These are phyloP conservation scores for Xerocomus brunneocitrinus DNA, from an alignment of 768 basidiomycete genomes.

Conservation along the genomic window DNA sequence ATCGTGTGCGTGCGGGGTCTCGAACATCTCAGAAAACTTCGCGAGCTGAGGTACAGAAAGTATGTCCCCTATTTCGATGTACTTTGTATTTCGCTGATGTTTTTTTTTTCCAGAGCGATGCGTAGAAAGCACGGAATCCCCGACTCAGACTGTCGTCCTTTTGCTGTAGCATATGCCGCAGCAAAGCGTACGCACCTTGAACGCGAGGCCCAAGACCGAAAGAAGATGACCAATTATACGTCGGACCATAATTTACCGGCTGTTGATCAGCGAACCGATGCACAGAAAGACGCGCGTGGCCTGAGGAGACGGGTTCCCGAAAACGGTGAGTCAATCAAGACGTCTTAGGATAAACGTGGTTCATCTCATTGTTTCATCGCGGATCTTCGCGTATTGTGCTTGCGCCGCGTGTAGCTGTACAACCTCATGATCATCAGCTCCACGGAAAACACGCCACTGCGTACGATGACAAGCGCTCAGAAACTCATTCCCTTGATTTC, in stretches of 20 bases:
- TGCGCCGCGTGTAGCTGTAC: slow-evolving; percentile 22
- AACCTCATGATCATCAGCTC: slow-evolving; percentile 17
- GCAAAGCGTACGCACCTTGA: slow-evolving; percentile 55
- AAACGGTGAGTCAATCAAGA: slow-evolving; percentile 38
- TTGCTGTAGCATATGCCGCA: slow-evolving; percentile 84
- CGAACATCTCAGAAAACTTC: slow-evolving; percentile 49
- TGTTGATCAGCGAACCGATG: slow-evolving; percentile 28
- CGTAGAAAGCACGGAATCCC: slow-evolving; percentile 80
- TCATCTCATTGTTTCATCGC: slow-evolving; percentile 27
- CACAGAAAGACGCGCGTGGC: slow-evolving; percentile 34
- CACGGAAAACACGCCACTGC: slow-evolving; percentile 11
- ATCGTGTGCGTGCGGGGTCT: slow-evolving; percentile 36
- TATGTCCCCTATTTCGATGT: slow-evolving; percentile 31
- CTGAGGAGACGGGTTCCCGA: slow-evolving; percentile 42
- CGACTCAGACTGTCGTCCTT: slow-evolving; percentile 75
- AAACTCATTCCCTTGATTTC: slow-evolving; percentile 26
- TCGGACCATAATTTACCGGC: slow-evolving; percentile 22
- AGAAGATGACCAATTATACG: slow-evolving; percentile 27
- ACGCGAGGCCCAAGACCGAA: slow-evolving; percentile 39
- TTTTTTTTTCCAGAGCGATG: slow-evolving; percentile 50
- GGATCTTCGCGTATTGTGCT: slow-evolving; percentile 14
- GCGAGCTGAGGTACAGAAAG: slow-evolving; percentile 64
- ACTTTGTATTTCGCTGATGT: slow-evolving; percentile 11
- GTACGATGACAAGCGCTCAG: slow-evolving; percentile 17
- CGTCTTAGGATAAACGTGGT: slow-evolving; percentile 15